Conservation (phyloP, 768 basidiomycete species). For the Auriscalpium microsporum region DNA sequence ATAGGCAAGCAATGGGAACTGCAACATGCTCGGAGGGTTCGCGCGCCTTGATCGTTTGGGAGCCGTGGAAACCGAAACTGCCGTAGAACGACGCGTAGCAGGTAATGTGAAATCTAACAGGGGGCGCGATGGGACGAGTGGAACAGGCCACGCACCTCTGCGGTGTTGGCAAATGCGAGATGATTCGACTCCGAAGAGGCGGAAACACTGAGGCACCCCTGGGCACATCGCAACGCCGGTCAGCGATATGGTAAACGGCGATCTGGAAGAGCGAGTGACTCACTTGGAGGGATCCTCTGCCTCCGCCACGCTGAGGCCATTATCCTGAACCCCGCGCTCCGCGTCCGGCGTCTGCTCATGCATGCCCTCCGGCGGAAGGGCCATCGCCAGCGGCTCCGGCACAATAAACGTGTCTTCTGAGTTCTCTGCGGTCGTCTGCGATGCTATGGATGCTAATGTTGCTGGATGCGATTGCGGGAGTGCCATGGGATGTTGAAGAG, state of each 20-base stretch:
- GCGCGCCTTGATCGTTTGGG: too few relatives aligned
- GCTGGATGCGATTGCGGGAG: too few relatives aligned
- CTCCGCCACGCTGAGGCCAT: background rate
- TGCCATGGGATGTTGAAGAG: too few relatives aligned
- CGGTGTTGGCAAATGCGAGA: background rate
- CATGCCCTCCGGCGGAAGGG: background rate
- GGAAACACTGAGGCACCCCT: background rate
- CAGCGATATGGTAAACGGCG: background rate
- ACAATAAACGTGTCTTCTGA: too few relatives aligned
- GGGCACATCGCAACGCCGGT: background rate
- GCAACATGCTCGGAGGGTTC: too few relatives aligned
- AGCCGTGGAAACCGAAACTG: too few relatives aligned
- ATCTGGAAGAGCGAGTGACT: background rate
- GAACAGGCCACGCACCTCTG: background rate
- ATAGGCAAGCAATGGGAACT: too few relatives aligned
- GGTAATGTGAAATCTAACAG: too few relatives aligned
- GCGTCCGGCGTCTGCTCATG: background rate
- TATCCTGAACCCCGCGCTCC: background rate
- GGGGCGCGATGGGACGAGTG: background rate
- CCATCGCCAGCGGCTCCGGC: background rate
- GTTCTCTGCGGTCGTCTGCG: too few relatives aligned
- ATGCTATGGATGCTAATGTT: too few relatives aligned
- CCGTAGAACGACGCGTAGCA: too few relatives aligned
- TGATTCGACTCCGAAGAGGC: background rate
- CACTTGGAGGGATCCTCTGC: background rate